These are phyloP conservation scores for Nicotiana rustica DNA, from an alignment of 305 asterid species.

Conservation along the genomic window DNA sequence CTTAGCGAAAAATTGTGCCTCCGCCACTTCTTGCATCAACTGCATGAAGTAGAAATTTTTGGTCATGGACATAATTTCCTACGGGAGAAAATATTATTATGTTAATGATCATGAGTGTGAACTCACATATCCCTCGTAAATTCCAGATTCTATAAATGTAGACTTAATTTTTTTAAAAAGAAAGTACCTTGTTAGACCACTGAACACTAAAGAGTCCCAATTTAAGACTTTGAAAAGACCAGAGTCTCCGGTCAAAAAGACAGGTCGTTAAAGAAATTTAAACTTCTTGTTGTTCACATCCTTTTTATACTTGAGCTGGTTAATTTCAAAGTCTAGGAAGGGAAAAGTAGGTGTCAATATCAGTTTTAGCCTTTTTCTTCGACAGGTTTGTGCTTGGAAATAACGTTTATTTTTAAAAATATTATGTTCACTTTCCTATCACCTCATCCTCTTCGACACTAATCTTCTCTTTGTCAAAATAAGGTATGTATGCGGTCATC, in stretches of 20 bases:
- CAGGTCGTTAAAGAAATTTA: not conserved
- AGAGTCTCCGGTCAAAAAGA: not conserved
- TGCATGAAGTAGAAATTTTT: not conserved
- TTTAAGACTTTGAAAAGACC: conserved; percentile 18
- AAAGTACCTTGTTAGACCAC: not conserved
- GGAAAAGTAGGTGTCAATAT: not conserved
- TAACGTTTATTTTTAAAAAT: not conserved
- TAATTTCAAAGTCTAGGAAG: not conserved
- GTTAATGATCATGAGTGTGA: not conserved
- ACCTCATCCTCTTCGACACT: not conserved
- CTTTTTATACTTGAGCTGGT: conserved; percentile 18
- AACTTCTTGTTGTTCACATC: not conserved
- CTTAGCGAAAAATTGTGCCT: too few relatives aligned
- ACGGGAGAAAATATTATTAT: not conserved
- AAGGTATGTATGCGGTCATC: conserved; percentile 33
- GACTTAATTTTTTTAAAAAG: not conserved
- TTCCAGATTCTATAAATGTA: not conserved
- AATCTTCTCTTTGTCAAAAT: too few relatives aligned
- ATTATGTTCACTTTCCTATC: not conserved
- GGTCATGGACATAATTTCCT: not conserved
- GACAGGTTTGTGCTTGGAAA: not conserved
- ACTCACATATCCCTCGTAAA: not conserved
- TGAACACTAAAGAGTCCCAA: not conserved
- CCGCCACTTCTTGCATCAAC: not conserved
- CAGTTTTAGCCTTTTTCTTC: too few relatives aligned